A percentile compares a stretch with the other conserved stretches of the same genome.
These are phyloP conservation scores for Macrophomina tecta DNA, from an alignment of 2,329 filamentous ascomycete species.

Conservation along the genomic window DNA sequence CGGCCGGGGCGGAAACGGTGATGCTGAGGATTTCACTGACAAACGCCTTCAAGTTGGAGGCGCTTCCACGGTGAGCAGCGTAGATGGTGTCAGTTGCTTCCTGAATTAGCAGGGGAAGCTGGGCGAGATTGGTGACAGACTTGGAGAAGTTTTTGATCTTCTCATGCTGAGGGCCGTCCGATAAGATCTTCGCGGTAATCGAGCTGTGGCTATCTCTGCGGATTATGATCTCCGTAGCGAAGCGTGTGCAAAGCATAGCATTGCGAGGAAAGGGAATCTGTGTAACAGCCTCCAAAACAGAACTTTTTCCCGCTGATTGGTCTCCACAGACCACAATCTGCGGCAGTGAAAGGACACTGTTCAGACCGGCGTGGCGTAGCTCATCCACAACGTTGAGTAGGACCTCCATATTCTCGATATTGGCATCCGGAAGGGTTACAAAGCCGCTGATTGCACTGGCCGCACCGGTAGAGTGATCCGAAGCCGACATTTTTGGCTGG, in stretches of 20 bases:
- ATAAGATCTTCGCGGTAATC: not conserved
- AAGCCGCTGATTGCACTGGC: too few species aligned
- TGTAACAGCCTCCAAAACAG: conserved; percentile 41
- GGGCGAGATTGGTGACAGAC: conserved; percentile 30
- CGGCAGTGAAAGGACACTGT: conserved; percentile 31
- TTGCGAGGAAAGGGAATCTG: conserved; percentile 37
- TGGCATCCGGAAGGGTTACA: too few species aligned
- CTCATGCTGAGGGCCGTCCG: not conserved
- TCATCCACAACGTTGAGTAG: too few species aligned
- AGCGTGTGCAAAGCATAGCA: conserved; percentile 41
- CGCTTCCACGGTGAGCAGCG: too few species aligned
- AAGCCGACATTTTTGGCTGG: too few species aligned
- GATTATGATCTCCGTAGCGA: conserved; percentile 36
- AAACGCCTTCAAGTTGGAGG: not conserved
- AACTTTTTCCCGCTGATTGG: conserved; percentile 41
- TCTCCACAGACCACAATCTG: conserved; percentile 42
- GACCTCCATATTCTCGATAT: too few species aligned
- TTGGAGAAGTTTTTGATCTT: conserved; percentile 16
- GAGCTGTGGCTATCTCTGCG: not conserved
- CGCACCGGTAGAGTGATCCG: too few species aligned
- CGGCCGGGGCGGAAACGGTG: conserved; percentile 39
- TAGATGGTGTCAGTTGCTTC: conserved; percentile 35
- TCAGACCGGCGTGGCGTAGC: too few species aligned
- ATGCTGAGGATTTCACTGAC: conserved; percentile 40
- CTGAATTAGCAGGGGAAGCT: conserved; percentile 25